A percentile compares a stretch with the other conserved stretches of the same genome.
Evolutionary conservation across 805 yeast genomes (phyloP).

Genomic region (Saccharomycopsis fibuligera): DNA sequence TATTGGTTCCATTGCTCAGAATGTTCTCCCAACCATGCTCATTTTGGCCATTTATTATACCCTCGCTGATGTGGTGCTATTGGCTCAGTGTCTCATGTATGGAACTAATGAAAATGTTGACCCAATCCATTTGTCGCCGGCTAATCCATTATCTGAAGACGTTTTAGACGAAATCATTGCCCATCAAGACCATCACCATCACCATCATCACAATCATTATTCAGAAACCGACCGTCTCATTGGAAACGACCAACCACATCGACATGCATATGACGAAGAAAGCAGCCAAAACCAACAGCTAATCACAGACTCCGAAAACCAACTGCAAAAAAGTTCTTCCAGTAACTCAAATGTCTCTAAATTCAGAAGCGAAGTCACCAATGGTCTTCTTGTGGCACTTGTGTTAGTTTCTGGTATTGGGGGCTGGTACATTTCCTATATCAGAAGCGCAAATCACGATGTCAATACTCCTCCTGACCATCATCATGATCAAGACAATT

Average conservation of each 20-base stretch:
- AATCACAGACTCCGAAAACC: background rate
- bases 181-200: conserved; percentile 15
- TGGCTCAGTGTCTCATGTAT: conserved; percentile 78
- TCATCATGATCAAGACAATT: conserved; percentile 33
- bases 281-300: conserved; percentile 22
- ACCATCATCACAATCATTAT: conserved; percentile 12
- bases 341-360: background rate
- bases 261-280: no score
- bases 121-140: conserved; percentile 79
- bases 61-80: conserved; percentile 76
- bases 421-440: conserved; percentile 78
- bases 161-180: conserved; percentile 51
- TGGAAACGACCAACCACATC: background rate
- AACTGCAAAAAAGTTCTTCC: background rate
- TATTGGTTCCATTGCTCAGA: conserved; percentile 83
- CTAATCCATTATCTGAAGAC: conserved; percentile 73
- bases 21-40: conserved; percentile 90
- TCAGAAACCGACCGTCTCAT: conserved; percentile 13
- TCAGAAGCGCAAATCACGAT: conserved; percentile 33
- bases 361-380: conserved; percentile 20
- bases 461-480: conserved; percentile 22
- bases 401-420: conserved; percentile 72
- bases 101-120: conserved; percentile 48
- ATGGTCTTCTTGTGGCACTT: conserved; percentile 41
- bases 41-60: conserved; percentile 90